Percentiles rank a stretch among this genome's conserved stretches.
Conservation (phyloP, 176 grass and related monocot genomes). For the Carex parvula region DNA sequence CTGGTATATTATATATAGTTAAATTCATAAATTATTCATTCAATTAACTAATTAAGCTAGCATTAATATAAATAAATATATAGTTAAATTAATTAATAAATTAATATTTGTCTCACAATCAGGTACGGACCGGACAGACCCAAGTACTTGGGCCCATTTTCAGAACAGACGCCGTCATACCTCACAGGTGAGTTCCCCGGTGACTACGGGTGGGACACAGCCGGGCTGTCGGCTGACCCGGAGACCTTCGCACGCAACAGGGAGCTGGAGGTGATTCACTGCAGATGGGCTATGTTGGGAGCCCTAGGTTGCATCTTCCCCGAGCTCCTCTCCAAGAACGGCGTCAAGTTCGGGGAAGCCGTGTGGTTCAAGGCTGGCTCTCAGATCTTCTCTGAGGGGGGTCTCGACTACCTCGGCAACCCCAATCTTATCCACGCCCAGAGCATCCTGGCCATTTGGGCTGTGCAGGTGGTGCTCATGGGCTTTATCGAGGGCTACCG, state of each 20-base stretch:
- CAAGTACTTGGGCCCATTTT: slow-evolving; percentile 42
- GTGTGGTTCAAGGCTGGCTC: slow-evolving; percentile 55
- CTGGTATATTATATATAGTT: not conserved
- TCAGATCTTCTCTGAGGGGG: slow-evolving; percentile 51
- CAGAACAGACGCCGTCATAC: slow-evolving; percentile 35
- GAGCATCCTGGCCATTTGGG: slow-evolving; percentile 58
- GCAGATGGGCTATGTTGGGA: slow-evolving; percentile 41
- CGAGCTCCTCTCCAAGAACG: slow-evolving; percentile 37
- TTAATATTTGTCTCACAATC: not conserved
- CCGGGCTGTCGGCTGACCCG: slow-evolving; percentile 34
- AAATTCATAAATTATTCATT: no score
- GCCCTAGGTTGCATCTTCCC: slow-evolving; percentile 42
- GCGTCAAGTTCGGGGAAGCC: slow-evolving; percentile 46
- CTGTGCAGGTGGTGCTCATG: slow-evolving; percentile 45
- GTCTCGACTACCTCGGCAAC: slow-evolving; percentile 51
- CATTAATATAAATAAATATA: no score
- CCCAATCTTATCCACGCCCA: slow-evolving; percentile 44
- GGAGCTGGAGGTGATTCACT: slow-evolving; percentile 42
- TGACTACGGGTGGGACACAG: slow-evolving; percentile 45
- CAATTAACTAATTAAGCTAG: no score
- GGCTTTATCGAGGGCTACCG: slow-evolving; percentile 53
- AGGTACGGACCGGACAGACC: slow-evolving; percentile 43
- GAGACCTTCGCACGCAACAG: slow-evolving; percentile 45
- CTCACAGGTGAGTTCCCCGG: slow-evolving; percentile 38
- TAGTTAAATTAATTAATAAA: no score